A percentile compares a stretch with the other conserved stretches of the same genome.
These are phyloP conservation scores for Fusarium sp. DNA, from an alignment of 2,329 filamentous ascomycete species.

Conservation along the genomic window DNA sequence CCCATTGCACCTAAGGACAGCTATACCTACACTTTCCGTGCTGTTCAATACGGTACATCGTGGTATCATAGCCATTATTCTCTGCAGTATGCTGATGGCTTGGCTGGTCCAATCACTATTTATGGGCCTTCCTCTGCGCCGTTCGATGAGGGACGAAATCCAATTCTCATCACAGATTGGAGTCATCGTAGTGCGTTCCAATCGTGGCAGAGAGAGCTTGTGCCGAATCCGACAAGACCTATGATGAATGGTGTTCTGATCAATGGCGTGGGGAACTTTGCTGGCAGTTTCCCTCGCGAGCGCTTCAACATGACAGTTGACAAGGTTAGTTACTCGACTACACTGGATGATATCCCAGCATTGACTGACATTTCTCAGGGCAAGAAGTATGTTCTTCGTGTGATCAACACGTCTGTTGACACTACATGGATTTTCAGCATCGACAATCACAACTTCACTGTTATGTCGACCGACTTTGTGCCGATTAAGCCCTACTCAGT, in stretches of 20 bases:
- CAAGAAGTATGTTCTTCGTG: not conserved
- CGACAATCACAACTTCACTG: not conserved
- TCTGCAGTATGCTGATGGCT: conserved; percentile 32
- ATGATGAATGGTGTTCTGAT: conserved; percentile 17
- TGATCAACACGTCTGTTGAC: not conserved
- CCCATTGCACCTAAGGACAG: not conserved
- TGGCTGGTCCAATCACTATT: conserved; percentile 29
- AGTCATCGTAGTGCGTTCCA: conserved; percentile 7
- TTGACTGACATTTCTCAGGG: not conserved
- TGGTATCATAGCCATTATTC: conserved; percentile 36
- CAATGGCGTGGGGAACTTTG: conserved; percentile 8
- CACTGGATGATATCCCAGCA: fast-evolving
- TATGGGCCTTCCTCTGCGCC: conserved; percentile 11
- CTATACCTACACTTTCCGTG: conserved; percentile 21
- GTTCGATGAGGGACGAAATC: conserved; percentile 3
- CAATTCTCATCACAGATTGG: conserved; percentile 7
- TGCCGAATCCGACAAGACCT: not conserved
- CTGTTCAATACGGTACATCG: conserved; percentile 20
- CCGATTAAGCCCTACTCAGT: not conserved
- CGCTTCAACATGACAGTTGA: conserved; percentile 3
- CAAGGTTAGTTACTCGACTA: not conserved
- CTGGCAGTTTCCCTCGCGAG: conserved; percentile 8
- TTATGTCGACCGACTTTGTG: not conserved
- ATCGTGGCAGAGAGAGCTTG: conserved; percentile 2
- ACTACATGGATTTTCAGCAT: conserved; percentile 1